Evolutionary conservation across 73 alveolate genomes (phyloP).

Genomic region (Paramecium biaurelia): DNA sequence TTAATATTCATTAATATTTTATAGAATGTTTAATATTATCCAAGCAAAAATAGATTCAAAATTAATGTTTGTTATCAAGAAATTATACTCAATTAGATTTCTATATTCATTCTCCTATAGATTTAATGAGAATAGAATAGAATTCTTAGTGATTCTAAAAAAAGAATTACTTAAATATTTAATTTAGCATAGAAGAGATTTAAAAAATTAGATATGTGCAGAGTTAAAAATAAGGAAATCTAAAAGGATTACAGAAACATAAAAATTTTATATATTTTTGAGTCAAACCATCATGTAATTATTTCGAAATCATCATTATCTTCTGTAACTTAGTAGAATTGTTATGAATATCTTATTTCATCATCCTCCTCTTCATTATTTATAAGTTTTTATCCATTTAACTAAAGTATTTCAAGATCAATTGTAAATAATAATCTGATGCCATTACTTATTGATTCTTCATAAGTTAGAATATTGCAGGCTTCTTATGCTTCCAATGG

Average conservation of each 20-base stretch:
- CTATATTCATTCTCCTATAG: too few relatives aligned
- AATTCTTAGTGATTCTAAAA: too few relatives aligned
- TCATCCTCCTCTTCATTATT: not conserved
- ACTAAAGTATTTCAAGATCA: not conserved
- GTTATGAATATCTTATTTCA: not conserved
- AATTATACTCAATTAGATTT: too few relatives aligned
- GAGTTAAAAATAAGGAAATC: conserved; percentile 20
- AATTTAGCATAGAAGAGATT: conserved; percentile 48
- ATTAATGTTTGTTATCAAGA: not conserved
- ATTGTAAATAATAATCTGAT: not conserved
- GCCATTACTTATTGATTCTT: not conserved
- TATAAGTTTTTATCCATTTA: not conserved
- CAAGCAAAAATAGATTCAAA: conserved; percentile 53
- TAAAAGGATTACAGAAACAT: not conserved
- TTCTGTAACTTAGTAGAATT: not conserved
- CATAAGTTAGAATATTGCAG: not conserved
- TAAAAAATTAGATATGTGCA: not conserved
- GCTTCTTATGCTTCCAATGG: not conserved
- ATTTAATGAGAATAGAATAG: too few relatives aligned
- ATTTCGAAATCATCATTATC: not conserved
- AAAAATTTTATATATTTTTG: conserved; percentile 56
- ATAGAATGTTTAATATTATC: conserved; percentile 59
- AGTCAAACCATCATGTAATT: not conserved
- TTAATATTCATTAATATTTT: too few relatives aligned
- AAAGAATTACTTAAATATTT: too few relatives aligned